phyloP scores from a whole-genome alignment of 352 stramenopile genomes.

The Pythium myriotylum region DNA sequence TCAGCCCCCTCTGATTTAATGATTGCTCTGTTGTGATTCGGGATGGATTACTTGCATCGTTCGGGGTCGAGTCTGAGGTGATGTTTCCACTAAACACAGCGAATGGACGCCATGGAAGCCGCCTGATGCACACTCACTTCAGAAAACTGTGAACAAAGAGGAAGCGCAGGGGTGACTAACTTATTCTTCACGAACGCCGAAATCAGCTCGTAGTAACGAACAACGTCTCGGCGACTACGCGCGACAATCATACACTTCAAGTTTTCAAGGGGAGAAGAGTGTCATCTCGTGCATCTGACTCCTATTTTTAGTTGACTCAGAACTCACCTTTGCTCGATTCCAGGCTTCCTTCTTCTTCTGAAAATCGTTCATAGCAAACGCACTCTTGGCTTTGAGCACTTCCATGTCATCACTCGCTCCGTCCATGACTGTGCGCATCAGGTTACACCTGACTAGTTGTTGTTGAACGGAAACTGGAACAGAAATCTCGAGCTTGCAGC shows the following conservation, averaged over 20 bases:
- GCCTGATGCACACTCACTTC: no score
- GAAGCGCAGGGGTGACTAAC: no score
- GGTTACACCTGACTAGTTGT: constrained; percentile 28
- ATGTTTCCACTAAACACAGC: constrained; percentile 66
- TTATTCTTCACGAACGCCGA: constrained; percentile 57
- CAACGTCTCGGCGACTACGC: constrained; percentile 74
- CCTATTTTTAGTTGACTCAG: no score
- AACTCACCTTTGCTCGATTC: constrained; percentile 42
- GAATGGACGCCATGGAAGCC: constrained; percentile 62
- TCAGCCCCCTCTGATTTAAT: constrained; percentile 55
- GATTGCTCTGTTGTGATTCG: constrained; percentile 59
- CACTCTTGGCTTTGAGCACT: constrained; percentile 68
- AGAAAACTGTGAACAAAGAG: background rate
- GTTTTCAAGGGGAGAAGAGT: background rate
- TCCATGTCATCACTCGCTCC: constrained; percentile 59
- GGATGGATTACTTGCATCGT: constrained; percentile 20
- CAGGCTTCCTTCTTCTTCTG: constrained; percentile 26
- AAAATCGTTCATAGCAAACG: constrained; percentile 81
- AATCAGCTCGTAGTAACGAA: constrained; percentile 74
- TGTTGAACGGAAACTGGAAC: constrained; percentile 45
- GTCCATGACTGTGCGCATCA: constrained; percentile 56
- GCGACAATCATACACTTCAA: constrained; percentile 81
- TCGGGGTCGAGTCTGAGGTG: no score
- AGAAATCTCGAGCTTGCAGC: constrained; percentile 57
- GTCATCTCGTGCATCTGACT: background rate